Percentiles rank a stretch among this genome's conserved stretches.
phyloP scores from a whole-genome alignment of 192 early-diverging fungal genomes.

The Neocallimastix lanati region DNA sequence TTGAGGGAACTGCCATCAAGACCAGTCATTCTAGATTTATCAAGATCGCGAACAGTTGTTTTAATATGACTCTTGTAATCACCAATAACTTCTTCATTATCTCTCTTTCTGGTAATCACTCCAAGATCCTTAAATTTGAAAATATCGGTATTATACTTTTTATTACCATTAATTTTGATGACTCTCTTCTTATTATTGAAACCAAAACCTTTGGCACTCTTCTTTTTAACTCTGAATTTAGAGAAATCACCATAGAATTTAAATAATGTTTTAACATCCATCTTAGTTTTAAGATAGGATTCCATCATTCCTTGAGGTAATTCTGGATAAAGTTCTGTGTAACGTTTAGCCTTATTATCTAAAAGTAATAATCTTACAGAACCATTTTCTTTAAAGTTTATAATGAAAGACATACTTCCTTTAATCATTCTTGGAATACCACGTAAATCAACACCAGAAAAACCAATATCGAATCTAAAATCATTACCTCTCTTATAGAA shows the following conservation, averaged over 20 bases:
- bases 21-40: not conserved
- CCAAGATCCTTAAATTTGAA: not conserved
- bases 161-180: not conserved
- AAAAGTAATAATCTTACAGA: not conserved
- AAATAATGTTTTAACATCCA: not conserved
- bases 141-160: not conserved
- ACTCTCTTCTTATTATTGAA: not conserved
- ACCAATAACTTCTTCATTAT: not conserved
- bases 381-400: not conserved
- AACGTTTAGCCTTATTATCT: not conserved
- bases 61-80: not conserved
- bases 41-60: not conserved
- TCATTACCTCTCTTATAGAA: not conserved
- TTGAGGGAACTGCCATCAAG: not conserved
- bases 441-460: not conserved
- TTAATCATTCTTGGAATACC: not conserved
- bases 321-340: not conserved
- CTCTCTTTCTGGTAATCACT: not conserved
- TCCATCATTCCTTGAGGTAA: not conserved
- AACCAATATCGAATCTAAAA: not conserved
- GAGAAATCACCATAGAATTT: not conserved
- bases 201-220: not conserved
- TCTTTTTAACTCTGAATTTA: not conserved
- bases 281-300: not conserved
- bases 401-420: not conserved